These are phyloP conservation scores for Canariomyces notabilis DNA, from an alignment of 2,329 filamentous ascomycete species.

Conservation along the genomic window DNA sequence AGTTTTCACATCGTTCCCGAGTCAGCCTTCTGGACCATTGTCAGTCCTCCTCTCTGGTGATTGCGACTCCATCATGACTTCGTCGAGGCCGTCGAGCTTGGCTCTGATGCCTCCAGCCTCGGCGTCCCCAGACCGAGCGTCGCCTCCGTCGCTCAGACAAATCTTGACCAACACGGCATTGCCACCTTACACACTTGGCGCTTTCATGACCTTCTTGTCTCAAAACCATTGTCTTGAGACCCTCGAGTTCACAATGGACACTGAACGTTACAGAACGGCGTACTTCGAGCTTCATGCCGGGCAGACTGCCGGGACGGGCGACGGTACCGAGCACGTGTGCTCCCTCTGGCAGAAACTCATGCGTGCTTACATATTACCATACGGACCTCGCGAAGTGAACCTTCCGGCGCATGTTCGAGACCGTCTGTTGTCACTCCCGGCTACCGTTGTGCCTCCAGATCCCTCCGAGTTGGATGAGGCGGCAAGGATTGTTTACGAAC, in stretches of 20 bases:
- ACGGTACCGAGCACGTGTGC: conserved; percentile 61
- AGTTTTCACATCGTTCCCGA: conserved; percentile 37
- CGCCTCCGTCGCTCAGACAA: conserved; percentile 67
- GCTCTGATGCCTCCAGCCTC: conserved; percentile 33
- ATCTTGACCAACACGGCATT: conserved; percentile 82
- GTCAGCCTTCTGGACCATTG: conserved; percentile 40
- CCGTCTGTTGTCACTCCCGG: conserved; percentile 62
- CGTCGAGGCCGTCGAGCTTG: conserved; percentile 47
- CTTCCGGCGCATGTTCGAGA: conserved; percentile 82
- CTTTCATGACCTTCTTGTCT: conserved; percentile 94
- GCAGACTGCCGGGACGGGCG: conserved; percentile 36
- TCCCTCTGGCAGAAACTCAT: conserved; percentile 84
- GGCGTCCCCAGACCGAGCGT: conserved; percentile 29
- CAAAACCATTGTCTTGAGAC: conserved; percentile 97
- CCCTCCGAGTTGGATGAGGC: conserved; percentile 76
- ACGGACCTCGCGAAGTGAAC: conserved; percentile 83
- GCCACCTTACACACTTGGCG: conserved; percentile 82
- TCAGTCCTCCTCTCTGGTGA: conserved; percentile 43
- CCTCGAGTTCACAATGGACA: conserved; percentile 92
- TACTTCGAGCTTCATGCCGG: conserved; percentile 41
- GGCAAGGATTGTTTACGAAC: conserved; percentile 81
- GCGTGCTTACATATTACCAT: conserved; percentile 83
- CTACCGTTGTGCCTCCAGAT: conserved; percentile 56
- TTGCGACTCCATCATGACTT: conserved; percentile 40
- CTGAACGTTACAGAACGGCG: conserved; percentile 71